Evolutionary conservation across 805 yeast species (phyloP).

Genomic region (Brettanomyces naardenensis): DNA sequence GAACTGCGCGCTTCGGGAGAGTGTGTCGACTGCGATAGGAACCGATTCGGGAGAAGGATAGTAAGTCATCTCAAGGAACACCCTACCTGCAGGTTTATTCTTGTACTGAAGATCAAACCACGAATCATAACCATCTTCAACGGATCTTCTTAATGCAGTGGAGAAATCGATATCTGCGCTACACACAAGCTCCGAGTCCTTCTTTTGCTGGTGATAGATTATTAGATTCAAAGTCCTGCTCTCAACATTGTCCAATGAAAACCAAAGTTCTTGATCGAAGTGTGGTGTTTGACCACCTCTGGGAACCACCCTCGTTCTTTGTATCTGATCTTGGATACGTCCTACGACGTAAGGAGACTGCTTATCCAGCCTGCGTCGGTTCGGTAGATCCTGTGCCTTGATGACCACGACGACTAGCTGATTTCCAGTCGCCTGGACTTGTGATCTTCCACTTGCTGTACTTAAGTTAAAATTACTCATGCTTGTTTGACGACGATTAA

Average conservation of each 20-base stretch:
- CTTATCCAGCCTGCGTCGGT: slow-evolving; percentile 78
- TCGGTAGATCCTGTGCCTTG: slow-evolving; percentile 80
- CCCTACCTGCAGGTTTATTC: slow-evolving; percentile 76
- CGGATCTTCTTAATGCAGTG: slow-evolving; percentile 58
- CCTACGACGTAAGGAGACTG: slow-evolving; percentile 88
- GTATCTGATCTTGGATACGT: slow-evolving; percentile 74
- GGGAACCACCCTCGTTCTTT: slow-evolving; percentile 65
- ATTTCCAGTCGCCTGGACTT: slow-evolving; percentile 26
- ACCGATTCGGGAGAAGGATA: slow-evolving; percentile 45
- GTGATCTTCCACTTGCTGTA: not conserved
- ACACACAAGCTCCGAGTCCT: slow-evolving; percentile 82
- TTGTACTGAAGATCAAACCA: slow-evolving; percentile 73
- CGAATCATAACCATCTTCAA: slow-evolving; percentile 69
- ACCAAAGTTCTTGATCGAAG: slow-evolving; percentile 74
- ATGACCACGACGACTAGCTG: slow-evolving; percentile 68
- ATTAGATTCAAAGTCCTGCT: slow-evolving; percentile 61
- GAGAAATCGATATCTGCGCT: slow-evolving; percentile 72
- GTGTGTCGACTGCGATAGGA: slow-evolving; percentile 21
- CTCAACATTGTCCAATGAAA: slow-evolving; percentile 55
- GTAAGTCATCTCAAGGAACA: slow-evolving; percentile 87
- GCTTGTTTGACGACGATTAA: not conserved
- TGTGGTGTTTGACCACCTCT: slow-evolving; percentile 94
- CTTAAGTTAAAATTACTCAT: not conserved
- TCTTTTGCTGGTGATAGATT: slow-evolving; percentile 76
- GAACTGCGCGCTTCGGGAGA: slow-evolving; percentile 1